Conservation (phyloP, 768 basidiomycete genomes). For the Rickenella mellea region DNA sequence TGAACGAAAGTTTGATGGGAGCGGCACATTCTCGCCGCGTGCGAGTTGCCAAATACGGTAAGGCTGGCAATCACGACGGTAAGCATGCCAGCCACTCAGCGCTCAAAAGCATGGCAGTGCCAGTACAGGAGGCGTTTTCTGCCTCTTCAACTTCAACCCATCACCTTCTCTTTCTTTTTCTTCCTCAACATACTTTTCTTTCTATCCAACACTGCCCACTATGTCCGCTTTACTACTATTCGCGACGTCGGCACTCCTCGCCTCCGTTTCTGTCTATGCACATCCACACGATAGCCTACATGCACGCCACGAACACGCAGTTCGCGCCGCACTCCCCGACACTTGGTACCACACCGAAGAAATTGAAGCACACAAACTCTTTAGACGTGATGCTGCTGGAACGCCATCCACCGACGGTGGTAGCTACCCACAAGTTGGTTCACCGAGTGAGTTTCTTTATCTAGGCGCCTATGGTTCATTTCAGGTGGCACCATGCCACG, state of each 20-base stretch:
- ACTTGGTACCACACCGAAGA: constrained; percentile 54
- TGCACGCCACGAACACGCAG: constrained; percentile 13
- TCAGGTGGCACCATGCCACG: no score
- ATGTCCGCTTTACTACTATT: constrained; percentile 4
- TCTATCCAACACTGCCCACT: neutral
- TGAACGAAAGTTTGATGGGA: no score
- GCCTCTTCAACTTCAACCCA: neutral
- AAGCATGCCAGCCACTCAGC: no score
- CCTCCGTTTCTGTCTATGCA: constrained; percentile 6
- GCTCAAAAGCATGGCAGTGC: no score
- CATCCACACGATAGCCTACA: constrained; percentile 11
- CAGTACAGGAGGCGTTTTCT: no score
- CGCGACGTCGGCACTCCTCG: constrained; percentile 13
- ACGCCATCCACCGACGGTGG: constrained; percentile 30
- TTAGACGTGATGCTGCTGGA: constrained; percentile 44
- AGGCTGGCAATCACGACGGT: no score
- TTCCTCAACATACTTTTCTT: neutral
- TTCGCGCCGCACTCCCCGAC: constrained; percentile 16
- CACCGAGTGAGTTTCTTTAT: no score
- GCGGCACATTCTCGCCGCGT: no score
- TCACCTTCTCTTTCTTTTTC: neutral
- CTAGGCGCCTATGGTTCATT: no score
- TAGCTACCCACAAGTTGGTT: constrained; percentile 47
- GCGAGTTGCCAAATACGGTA: no score
- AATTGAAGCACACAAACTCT: constrained; percentile 55